These are phyloP conservation scores for Uronychia binucleata DNA, from an alignment of 73 alveolate species.

Conservation along the genomic window DNA sequence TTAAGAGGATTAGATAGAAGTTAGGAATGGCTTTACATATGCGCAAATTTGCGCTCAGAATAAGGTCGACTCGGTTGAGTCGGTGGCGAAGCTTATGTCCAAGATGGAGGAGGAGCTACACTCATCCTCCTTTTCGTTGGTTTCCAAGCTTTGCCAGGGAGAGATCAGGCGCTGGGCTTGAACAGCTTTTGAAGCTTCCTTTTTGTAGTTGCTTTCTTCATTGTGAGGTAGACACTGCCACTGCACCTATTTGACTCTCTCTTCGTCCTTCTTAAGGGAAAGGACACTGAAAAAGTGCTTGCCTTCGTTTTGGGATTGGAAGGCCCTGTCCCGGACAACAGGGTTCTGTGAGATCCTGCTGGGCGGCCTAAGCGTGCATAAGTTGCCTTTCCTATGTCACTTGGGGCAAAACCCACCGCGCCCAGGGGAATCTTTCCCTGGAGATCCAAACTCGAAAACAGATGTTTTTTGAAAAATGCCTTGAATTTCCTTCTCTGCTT, in stretches of 20 bases:
- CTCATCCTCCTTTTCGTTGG: background rate
- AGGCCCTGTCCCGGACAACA: background rate
- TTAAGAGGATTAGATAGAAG: background rate
- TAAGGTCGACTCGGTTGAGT: background rate
- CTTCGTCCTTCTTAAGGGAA: background rate
- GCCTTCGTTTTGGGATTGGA: background rate
- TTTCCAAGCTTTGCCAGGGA: no score
- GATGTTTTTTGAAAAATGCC: background rate
- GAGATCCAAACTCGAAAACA: background rate
- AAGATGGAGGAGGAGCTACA: background rate
- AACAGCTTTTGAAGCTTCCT: background rate
- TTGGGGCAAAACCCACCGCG: background rate
- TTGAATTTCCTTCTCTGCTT: background rate
- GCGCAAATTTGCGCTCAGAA: background rate
- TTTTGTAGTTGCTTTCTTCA: background rate
- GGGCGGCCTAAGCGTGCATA: background rate
- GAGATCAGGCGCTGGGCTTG: background rate
- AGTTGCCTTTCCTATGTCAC: background rate
- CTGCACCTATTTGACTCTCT: background rate
- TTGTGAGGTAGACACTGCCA: background rate
- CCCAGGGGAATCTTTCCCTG: background rate
- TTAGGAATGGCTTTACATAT: background rate
- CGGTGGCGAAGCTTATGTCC: background rate
- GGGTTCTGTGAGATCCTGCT: background rate
- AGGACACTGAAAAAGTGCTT: background rate